Evolutionary conservation across 164 flowering plant genomes (phyloP).

Genomic region (Protea cynaroides): DNA sequence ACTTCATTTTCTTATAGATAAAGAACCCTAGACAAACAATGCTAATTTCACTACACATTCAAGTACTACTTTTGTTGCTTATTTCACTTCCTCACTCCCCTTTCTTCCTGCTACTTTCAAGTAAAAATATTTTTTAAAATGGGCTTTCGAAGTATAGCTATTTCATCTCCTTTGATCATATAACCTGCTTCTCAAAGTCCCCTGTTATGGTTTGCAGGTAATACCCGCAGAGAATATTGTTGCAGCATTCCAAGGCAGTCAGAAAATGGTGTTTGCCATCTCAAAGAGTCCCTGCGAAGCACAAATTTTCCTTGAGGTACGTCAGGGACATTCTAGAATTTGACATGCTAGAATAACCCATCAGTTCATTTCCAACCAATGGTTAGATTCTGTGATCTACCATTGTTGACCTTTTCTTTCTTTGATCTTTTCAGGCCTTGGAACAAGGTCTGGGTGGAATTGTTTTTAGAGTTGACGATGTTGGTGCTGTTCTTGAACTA

Average conservation of each 20-base stretch:
- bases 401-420: background rate
- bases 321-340: background rate
- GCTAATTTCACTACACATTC: too few species aligned
- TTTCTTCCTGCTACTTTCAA: too few species aligned
- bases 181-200: background rate
- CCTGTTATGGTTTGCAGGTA: conserved; percentile 33
- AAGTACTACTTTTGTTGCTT: too few species aligned
- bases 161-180: background rate
- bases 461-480: conserved; percentile 67
- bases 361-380: background rate
- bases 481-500: conserved; percentile 48
- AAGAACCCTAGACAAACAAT: too few species aligned
- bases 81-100: too few species aligned
- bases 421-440: conserved; percentile 48
- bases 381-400: background rate
- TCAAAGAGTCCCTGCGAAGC: conserved; percentile 64
- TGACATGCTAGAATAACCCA: too few species aligned
- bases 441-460: conserved; percentile 85
- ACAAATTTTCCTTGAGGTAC: conserved; percentile 73
- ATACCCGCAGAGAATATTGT: conserved; percentile 94
- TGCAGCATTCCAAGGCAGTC: conserved; percentile 78
- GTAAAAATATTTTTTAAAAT: too few species aligned
- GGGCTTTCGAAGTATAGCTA: background rate
- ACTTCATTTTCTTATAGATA: too few species aligned
- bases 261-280: conserved; percentile 69